Evolutionary conservation across 2,329 filamentous ascomycete species (phyloP).

Genomic region (Coleophoma cylindrospora): DNA sequence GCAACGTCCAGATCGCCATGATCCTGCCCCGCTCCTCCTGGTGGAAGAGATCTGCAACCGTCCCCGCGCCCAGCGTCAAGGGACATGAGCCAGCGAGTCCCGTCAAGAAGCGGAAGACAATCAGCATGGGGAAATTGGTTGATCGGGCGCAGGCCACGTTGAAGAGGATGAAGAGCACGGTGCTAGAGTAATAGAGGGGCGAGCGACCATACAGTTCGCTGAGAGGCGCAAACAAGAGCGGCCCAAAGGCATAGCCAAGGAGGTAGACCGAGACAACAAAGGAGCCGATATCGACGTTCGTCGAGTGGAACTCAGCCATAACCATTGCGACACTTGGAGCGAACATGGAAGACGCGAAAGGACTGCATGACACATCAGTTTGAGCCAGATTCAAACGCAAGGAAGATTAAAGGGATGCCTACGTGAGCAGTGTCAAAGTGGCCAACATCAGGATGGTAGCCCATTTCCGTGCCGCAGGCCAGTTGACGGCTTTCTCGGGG

Average conservation of each 20-base stretch:
- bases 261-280: conserved; percentile 56
- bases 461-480: conserved; percentile 10
- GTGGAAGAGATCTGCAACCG: conserved; percentile 45
- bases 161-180: conserved; percentile 47
- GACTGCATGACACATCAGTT: conserved; percentile 13
- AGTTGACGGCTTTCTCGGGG: conserved; percentile 51
- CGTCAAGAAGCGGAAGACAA: conserved; percentile 39
- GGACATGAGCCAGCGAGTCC: conserved; percentile 50
- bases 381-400: too few species aligned
- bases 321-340: conserved; percentile 40
- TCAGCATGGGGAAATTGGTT: conserved; percentile 36
- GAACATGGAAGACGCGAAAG: conserved; percentile 41
- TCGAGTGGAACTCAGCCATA: conserved; percentile 37
- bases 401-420: not conserved
- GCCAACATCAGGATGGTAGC: conserved; percentile 18
- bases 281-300: conserved; percentile 36
- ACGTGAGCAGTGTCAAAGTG: conserved; percentile 20
- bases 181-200: conserved; percentile 34
- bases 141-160: conserved; percentile 57
- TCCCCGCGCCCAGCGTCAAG: conserved; percentile 47
- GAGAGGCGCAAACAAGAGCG: conserved; percentile 51
- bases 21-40: conserved; percentile 41
- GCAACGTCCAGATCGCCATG: conserved; percentile 34
- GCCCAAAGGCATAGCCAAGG: conserved; percentile 56
- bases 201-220: conserved; percentile 50